phyloP scores from a whole-genome alignment of 371 early-diverging fungal genomes.

The Haplosporangium sp. region DNA sequence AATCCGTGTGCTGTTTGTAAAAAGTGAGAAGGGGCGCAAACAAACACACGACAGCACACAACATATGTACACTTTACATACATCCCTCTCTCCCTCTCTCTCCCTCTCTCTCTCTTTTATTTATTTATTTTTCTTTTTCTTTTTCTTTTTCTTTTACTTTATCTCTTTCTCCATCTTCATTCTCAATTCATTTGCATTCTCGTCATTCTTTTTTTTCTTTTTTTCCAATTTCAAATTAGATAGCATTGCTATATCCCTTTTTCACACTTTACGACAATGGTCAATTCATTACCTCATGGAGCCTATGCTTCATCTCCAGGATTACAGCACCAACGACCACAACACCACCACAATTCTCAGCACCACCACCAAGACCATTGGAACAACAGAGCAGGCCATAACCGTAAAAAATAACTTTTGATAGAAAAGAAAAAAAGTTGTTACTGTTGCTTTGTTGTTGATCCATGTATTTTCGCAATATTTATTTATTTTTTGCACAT shows the following conservation, averaged over 20 bases:
- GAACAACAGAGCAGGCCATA: neutral
- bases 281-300: neutral
- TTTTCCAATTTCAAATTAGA: neutral
- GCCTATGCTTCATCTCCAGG: neutral
- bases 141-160: neutral
- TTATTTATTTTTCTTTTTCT: neutral
- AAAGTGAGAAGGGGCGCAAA: no score
- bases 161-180: neutral
- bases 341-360: neutral
- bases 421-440: neutral
- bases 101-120: neutral
- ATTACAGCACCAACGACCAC: neutral
- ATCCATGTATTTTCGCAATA: no score
- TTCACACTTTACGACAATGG: neutral
- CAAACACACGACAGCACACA: no score
- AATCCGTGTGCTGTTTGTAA: no score
- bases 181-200: neutral
- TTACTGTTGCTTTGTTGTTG: neutral
- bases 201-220: neutral
- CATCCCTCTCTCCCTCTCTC: neutral
- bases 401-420: neutral
- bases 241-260: no score
- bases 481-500: neutral
- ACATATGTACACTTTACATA: neutral
- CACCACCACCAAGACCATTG: neutral